phyloP scores from a whole-genome alignment of 2,329 filamentous ascomycete genomes.

The Trichoderma atrobrunneum region DNA sequence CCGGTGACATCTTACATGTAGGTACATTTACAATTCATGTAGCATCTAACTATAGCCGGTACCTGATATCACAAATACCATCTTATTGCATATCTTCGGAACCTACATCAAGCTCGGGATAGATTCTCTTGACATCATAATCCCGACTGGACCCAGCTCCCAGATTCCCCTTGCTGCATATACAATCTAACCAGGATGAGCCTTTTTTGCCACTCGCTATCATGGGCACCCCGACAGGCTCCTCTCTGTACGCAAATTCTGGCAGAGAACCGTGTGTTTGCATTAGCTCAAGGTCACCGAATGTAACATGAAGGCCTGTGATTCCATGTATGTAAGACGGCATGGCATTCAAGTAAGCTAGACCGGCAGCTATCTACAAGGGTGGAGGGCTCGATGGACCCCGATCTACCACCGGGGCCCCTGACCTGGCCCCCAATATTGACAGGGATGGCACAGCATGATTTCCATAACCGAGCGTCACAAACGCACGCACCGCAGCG shows the following conservation, averaged over 20 bases:
- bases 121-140: neutral
- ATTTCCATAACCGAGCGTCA: neutral
- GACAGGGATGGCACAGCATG: neutral
- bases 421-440: neutral
- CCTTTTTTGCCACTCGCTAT: neutral
- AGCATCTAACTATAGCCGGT: neutral
- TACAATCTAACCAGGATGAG: neutral
- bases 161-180: neutral
- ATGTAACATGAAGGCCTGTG: neutral
- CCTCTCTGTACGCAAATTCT: neutral
- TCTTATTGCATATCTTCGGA: neutral
- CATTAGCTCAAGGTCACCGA: neutral
- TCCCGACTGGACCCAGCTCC: neutral
- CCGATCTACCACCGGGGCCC: neutral
- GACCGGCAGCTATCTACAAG: neutral
- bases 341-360: neutral
- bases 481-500: neutral
- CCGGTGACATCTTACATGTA: neutral
- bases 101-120: neutral
- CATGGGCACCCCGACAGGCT: neutral
- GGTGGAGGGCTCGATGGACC: neutral
- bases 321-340: neutral
- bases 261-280: neutral
- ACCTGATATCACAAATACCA: neutral
- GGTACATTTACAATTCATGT: neutral